Evolutionary conservation across 2,329 filamentous ascomycete species (phyloP).

Genomic region (Mycosphaerella sp.): DNA sequence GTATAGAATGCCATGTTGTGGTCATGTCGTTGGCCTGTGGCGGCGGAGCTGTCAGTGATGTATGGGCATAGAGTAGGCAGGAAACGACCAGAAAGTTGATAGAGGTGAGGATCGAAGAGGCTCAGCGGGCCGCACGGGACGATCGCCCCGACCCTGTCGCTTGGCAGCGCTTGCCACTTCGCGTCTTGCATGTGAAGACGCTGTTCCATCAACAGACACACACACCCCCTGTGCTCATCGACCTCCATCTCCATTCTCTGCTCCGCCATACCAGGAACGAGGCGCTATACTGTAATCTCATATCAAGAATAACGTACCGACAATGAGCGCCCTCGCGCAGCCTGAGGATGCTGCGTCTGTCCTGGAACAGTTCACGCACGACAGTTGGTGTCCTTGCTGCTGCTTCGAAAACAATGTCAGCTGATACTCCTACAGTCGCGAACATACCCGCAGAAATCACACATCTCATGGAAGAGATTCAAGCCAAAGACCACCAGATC

Average conservation of each 20-base stretch:
- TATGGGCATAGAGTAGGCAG: not conserved
- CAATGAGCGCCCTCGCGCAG: conserved; percentile 35
- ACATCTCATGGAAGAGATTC: conserved; percentile 76
- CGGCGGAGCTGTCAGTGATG: not conserved
- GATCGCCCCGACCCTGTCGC: not conserved
- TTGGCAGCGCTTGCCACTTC: conserved; percentile 2
- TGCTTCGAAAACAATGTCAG: not conserved
- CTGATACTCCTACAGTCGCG: conserved; percentile 46
- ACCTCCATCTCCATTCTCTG: not conserved
- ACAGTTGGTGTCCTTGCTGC: conserved; percentile 42
- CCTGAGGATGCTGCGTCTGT: conserved; percentile 61
- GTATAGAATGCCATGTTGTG: conserved; percentile 5
- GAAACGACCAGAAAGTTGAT: not conserved
- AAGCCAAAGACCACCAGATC: conserved; percentile 69
- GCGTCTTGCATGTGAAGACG: conserved; percentile 15
- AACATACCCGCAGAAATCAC: conserved; percentile 78
- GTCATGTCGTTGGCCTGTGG: not conserved
- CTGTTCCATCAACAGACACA: conserved; percentile 10
- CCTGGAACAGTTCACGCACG: conserved; percentile 71
- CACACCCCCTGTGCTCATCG: not conserved
- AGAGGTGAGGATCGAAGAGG: not conserved
- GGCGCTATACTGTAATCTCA: not conserved
- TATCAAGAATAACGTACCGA: not conserved
- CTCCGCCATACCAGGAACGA: not conserved
- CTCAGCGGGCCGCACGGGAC: not conserved